A percentile compares a stretch with the other conserved stretches of the same genome.
Evolutionary conservation across 371 early-diverging fungal genomes (phyloP).

Genomic region (Chytridium lagenaria): DNA sequence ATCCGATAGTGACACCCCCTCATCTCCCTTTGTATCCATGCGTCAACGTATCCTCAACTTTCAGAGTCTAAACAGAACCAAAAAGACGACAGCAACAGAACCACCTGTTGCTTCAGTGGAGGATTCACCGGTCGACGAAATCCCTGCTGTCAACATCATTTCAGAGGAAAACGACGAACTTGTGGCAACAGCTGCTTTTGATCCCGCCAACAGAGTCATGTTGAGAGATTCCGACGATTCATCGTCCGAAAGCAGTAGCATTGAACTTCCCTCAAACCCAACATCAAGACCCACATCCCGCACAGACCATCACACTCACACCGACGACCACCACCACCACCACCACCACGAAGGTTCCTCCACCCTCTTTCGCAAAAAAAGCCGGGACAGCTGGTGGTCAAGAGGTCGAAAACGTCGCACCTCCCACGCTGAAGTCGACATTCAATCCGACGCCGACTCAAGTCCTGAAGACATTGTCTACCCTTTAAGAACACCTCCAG

Average conservation of each 20-base stretch:
- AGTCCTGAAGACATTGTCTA: neutral
- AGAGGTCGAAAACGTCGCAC: neutral
- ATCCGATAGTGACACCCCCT: neutral
- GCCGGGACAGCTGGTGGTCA: neutral
- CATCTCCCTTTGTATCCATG: neutral
- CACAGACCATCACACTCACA: too few species aligned
- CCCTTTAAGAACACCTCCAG: neutral
- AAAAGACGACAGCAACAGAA: too few species aligned
- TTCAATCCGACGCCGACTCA: neutral
- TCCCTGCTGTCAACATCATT: too few species aligned
- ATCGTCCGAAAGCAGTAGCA: neutral
- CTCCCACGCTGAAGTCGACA: neutral
- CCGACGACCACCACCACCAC: too few species aligned
- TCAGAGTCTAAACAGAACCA: too few species aligned
- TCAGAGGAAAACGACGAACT: too few species aligned
- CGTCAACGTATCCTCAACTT: neutral
- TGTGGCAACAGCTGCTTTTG: neutral
- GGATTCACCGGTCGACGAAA: too few species aligned
- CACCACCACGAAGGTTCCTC: neutral
- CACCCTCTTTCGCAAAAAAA: neutral
- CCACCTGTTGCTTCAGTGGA: too few species aligned
- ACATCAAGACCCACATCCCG: neutral
- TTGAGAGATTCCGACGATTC: neutral
- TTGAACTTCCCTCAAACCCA: neutral
- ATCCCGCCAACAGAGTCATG: conserved; percentile 7